Conservation (phyloP, 2,329 filamentous ascomycete genomes). For the Apiospora malaysiana region DNA sequence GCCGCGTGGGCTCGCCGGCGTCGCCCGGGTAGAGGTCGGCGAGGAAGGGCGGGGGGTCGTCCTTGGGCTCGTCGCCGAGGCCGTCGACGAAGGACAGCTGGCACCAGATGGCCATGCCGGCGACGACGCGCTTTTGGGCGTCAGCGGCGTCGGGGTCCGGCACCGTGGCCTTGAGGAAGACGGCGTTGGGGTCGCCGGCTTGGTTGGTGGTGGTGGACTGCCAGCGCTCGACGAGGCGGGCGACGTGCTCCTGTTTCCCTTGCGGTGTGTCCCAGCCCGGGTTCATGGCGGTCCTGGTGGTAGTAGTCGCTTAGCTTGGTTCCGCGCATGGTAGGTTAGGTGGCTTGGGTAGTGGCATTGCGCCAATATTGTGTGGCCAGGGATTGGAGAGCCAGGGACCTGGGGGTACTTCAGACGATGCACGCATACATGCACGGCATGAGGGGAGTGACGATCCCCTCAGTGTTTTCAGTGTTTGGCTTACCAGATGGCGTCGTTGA, state of each 20-base stretch:
- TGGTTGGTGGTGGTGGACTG: constrained; percentile 45
- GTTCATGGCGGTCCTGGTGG: constrained; percentile 43
- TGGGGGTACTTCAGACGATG: no score
- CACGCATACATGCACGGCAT: no score
- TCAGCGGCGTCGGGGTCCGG: constrained; percentile 35
- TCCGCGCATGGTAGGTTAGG: no score
- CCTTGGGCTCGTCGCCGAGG: constrained; percentile 49
- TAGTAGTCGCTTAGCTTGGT: no score
- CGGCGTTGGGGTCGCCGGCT: constrained; percentile 52
- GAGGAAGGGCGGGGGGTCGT: constrained; percentile 39
- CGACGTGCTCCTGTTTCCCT: constrained; percentile 45
- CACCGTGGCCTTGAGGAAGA: constrained; percentile 61
- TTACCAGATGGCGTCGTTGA: constrained; percentile 56
- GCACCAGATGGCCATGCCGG: constrained; percentile 60
- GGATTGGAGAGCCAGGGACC: no score
- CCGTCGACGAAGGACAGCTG: constrained; percentile 57
- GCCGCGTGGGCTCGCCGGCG: constrained; percentile 49
- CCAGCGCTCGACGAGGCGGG: constrained; percentile 50
- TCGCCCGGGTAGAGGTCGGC: constrained; percentile 48
- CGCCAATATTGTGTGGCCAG: no score
- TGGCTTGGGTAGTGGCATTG: no score
- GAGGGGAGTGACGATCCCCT: no score
- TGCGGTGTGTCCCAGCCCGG: constrained; percentile 60
- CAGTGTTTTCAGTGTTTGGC: constrained; percentile 26
- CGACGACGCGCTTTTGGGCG: constrained; percentile 41